Percentiles rank a stretch among this genome's conserved stretches.
Conservation (phyloP, 768 basidiomycete species). For the Piloderma croceum region DNA sequence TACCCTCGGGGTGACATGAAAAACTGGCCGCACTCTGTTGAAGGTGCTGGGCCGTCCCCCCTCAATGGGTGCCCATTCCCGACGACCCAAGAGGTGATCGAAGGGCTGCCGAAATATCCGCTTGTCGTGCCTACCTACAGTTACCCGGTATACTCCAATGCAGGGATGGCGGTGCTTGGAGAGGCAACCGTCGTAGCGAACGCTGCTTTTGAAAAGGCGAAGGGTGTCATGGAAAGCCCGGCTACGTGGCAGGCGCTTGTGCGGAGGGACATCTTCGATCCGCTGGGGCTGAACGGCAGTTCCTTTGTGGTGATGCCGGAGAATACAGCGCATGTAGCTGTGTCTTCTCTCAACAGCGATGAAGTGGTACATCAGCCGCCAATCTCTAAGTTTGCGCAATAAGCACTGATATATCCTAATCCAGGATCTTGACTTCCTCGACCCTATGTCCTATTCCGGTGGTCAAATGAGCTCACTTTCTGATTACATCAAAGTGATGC, state of each 20-base stretch:
- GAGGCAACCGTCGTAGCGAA: constrained; percentile 19
- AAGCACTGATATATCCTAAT: not conserved
- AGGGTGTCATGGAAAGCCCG: constrained; percentile 9
- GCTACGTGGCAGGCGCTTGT: too few relatives aligned
- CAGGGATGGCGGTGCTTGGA: constrained; percentile 21
- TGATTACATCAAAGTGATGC: constrained; percentile 21
- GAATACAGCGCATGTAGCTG: constrained; percentile 14
- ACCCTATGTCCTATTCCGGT: constrained; percentile 18
- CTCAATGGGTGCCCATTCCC: constrained; percentile 19
- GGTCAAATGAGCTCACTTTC: constrained; percentile 23
- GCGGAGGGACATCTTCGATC: constrained; percentile 22
- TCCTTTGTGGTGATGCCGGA: constrained; percentile 14
- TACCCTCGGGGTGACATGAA: constrained; percentile 19
- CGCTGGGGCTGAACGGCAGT: constrained; percentile 20
- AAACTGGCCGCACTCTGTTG: constrained; percentile 19
- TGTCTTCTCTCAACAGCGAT: constrained; percentile 11
- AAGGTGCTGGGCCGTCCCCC: constrained; percentile 18
- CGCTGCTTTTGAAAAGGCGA: constrained; percentile 5
- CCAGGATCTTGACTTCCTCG: constrained; percentile 20
- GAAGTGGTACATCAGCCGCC: constrained; percentile 11
- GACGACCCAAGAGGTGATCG: constrained; percentile 9
- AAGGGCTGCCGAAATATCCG: constrained; percentile 14
- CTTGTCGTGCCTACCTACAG: constrained; percentile 18
- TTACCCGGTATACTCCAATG: constrained; percentile 26
- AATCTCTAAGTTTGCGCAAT: not conserved